Percentiles rank a stretch among this genome's conserved stretches.
Evolutionary conservation across 192 early-diverging fungal species (phyloP).

Genomic region (Coemansia sp.): DNA sequence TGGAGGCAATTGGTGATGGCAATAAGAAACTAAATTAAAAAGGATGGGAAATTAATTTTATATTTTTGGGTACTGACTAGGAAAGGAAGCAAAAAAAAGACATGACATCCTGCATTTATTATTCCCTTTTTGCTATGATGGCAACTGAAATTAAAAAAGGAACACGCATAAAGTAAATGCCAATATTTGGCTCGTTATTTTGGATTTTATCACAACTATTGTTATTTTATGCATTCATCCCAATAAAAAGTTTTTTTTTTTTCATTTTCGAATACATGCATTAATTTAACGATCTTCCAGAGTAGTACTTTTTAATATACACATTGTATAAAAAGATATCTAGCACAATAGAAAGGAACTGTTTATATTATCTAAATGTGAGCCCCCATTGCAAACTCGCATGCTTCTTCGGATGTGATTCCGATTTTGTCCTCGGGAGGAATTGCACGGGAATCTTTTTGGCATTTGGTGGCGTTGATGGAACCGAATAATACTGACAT

Average conservation of each 20-base stretch:
- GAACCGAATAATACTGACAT: background rate
- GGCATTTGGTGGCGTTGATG: background rate
- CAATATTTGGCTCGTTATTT: too few species aligned
- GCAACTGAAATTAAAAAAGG: too few species aligned
- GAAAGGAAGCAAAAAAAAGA: too few species aligned
- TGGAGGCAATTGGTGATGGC: too few species aligned
- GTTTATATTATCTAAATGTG: background rate
- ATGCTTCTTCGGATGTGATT: constrained; percentile 28
- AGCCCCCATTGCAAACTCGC: constrained; percentile 10
- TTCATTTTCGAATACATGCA: background rate
- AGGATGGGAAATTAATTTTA: too few species aligned
- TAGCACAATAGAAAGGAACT: background rate
- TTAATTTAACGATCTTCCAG: background rate
- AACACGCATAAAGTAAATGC: too few species aligned
- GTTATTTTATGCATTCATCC: background rate
- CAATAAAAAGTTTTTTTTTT: background rate
- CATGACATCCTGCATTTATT: too few species aligned
- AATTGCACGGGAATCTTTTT: constrained; percentile 15
- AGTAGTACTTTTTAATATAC: background rate
- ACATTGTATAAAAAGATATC: background rate
- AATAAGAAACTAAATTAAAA: too few species aligned
- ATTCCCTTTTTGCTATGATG: too few species aligned
- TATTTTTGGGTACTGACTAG: too few species aligned
- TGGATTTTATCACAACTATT: too few species aligned
- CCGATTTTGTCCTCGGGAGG: constrained; percentile 32